Evolutionary conservation across 1,139 yeast genomes (phyloP), one percentile per base, ranked within the genome.

Genomic region (Blastobotrys capitulatus): DNA sequence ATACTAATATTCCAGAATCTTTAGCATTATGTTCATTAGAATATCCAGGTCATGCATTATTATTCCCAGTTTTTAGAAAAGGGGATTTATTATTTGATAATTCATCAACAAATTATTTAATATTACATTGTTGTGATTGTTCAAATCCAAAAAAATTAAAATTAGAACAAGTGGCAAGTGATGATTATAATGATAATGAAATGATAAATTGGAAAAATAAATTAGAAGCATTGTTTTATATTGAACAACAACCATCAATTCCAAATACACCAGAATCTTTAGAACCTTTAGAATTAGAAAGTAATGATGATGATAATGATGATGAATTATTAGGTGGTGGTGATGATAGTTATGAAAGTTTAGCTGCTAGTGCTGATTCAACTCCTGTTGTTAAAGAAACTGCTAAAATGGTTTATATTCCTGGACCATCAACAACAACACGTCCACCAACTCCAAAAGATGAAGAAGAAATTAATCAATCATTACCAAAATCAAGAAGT

Each of bases 11-110:
- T 27, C 19, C 19, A 10, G 16, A 26, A n/a, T 60, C 67, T 29
- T 52, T 71, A 22, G 73, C 69, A 1, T 52, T 71, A 19, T 69
- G 72, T 51, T 60, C 63, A 27, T 57, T 68, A 15, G 66, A 65
- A 43, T 58, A 63, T 39, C 57, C 70, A 4, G 71, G 71, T 3
- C 57, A 70, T 39, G 60, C 66, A 2, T 56, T 71, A 38, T 50
- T 71, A 44, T 71, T 70, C 53, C 67, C 68, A 10, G 58, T 67
- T 6, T 57, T 71, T 37, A 60, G 66, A 34, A 50, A 53, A 6
- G 63, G 63, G 18, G 72, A 70, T 42, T 53, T 71, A 18, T 46
- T 49, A 16, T 47, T 62, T 46, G 49, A 53, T 45, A 20, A 34
- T 9, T 19, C 38, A 6, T 13, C 18, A 3, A 5, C 29, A 6